Base-by-base conservation (phyloP, 192 early-diverging fungal species). In the Rhizophagus prolifer region DNA sequence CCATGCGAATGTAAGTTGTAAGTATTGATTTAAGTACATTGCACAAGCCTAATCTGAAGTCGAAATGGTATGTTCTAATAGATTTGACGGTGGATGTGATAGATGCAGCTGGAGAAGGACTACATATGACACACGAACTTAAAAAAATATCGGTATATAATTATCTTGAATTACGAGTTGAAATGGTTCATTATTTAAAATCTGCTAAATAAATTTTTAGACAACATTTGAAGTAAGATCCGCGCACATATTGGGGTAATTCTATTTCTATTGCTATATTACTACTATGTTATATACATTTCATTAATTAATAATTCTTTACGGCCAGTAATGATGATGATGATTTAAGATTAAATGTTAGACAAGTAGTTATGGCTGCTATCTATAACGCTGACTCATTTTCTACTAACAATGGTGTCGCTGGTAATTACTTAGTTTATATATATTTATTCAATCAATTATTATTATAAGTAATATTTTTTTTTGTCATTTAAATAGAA, bases 71-170 rank as follows among this genome's bases (percentile, higher is more conserved):
- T 36, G 9, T 25, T 41, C 3, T 10, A 8, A 16, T 70, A 93
- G 92, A 85, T 34, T 76, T 93, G 41, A 82, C 85, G 4, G 84
- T 90, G 12, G 92, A 95, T 86, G 85, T 94, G 12, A 71, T 88
- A 70, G 93, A 95, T 85, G 87, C 85, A 26, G 83, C 88, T 7
- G 89, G 90, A 8, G 85, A 86, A 2, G 82, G 88, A 19, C 72
- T 92, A 14, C 81, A 85, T 31, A 80, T 93, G n/a, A 83, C 84
- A 21, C 80, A 83, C 2, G 82, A 87, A 62, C 72, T 94, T 21
- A 80, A 86, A 44, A 76, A 83, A 69, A 81, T 87, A 69, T 85
- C 88, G 61, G 88, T 87, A 84, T 72, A 79, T 77, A 31, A 38
- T 30, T 14, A 62, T 70, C 19, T 70, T 16, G 9, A 30, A 46